phyloP scores from a whole-genome alignment of 495 filamentous ascomycete genomes.

The Aspergillus nidulans region DNA sequence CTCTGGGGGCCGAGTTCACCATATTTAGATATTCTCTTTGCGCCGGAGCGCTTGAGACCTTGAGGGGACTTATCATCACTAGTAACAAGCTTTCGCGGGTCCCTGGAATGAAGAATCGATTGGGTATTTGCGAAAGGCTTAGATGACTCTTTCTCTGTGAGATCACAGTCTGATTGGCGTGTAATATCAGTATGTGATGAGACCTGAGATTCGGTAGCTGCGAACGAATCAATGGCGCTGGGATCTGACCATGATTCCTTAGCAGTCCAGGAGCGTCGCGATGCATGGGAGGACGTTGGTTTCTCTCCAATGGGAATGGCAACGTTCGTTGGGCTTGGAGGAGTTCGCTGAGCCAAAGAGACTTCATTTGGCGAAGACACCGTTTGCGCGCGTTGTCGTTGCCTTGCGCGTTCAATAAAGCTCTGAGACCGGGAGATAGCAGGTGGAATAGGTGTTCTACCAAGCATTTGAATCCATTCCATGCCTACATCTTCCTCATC shows the following conservation, averaged over 20 bases:
- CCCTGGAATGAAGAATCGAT: conserved; percentile 25
- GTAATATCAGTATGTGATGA: conserved; percentile 36
- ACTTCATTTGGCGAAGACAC: conserved; percentile 28
- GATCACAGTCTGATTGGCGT: conserved; percentile 35
- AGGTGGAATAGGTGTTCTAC: conserved; percentile 71
- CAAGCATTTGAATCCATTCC: conserved; percentile 87
- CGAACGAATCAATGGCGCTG: conserved; percentile 33
- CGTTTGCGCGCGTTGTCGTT: conserved; percentile 31
- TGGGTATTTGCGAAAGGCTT: conserved; percentile 19
- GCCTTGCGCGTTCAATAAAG: conserved; percentile 45
- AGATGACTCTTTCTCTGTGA: conserved; percentile 23
- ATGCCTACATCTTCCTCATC: conserved; percentile 69
- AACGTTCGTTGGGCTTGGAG: conserved; percentile 51
- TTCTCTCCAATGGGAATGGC: conserved; percentile 77
- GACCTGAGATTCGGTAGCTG: conserved; percentile 24
- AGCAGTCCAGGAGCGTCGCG: conserved; percentile 30
- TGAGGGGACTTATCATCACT: conserved; percentile 26
- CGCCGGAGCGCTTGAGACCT: conserved; percentile 52
- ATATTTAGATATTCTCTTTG: conserved; percentile 47
- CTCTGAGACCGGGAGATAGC: conserved; percentile 46
- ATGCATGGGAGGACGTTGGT: conserved; percentile 22
- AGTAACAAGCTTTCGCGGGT: conserved; percentile 21
- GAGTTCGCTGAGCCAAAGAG: conserved; percentile 33
- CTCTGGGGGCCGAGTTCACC: conserved; percentile 34
- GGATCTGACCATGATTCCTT: conserved; percentile 36